Percentiles rank a stretch among this genome's conserved stretches.
Conservation (phyloP, 768 basidiomycete species). For the Candolleomyces eurysporus region DNA sequence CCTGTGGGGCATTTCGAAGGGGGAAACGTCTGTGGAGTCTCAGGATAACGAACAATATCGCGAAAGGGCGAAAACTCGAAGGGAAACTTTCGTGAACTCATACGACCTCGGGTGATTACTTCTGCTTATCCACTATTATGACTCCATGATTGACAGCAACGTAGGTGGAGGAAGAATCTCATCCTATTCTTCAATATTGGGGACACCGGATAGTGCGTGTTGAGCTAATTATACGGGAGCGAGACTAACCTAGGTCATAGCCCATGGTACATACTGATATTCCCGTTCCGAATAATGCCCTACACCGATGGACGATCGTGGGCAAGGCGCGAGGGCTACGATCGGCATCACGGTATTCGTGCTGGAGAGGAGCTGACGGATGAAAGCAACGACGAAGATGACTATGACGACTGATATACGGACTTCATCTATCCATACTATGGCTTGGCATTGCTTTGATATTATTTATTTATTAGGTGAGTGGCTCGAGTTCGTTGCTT, state of each 20-base stretch:
- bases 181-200: slow-evolving; percentile 87
- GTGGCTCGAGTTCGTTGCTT: slow-evolving; percentile 15
- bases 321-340: slow-evolving; percentile 68
- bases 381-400: slow-evolving; percentile 60
- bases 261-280: slow-evolving; percentile 71
- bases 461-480: slow-evolving; percentile 15
- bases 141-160: not conserved
- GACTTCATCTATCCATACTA: too few species aligned
- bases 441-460: too few species aligned
- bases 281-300: slow-evolving; percentile 79
- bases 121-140: not conserved
- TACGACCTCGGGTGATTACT: slow-evolving; percentile 81
- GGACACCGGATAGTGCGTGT: slow-evolving; percentile 73
- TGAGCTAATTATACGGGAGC: not conserved
- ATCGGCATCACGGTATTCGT: slow-evolving; percentile 59
- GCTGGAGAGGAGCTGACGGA: slow-evolving; percentile 87
- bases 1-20: slow-evolving; percentile 63
- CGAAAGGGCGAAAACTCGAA: slow-evolving; percentile 61
- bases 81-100: slow-evolving; percentile 84
- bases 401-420: not conserved
- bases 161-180: slow-evolving; percentile 63
- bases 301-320: slow-evolving; percentile 83
- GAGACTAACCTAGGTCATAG: slow-evolving; percentile 34
- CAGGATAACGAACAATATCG: slow-evolving; percentile 85
- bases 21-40: slow-evolving; percentile 87